These are phyloP conservation scores for Aspergillus haitiensis DNA, from an alignment of 495 filamentous ascomycete species.

Conservation along the genomic window DNA sequence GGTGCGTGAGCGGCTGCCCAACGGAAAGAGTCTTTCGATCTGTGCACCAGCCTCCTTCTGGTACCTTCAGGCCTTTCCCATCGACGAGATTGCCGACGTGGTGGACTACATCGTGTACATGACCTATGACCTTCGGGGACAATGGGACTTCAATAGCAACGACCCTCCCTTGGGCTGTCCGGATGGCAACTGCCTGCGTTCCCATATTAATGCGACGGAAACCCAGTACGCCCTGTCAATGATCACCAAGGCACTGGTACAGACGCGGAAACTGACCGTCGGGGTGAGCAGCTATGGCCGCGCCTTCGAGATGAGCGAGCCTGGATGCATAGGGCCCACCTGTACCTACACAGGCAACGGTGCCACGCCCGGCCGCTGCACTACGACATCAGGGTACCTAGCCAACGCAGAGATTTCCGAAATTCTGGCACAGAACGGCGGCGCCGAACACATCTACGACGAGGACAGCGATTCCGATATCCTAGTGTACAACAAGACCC, in stretches of 20 bases:
- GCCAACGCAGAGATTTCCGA: constrained; percentile 22
- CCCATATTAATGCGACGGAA: constrained; percentile 46
- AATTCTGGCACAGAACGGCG: neutral
- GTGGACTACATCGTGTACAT: constrained; percentile 40
- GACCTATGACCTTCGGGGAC: constrained; percentile 38
- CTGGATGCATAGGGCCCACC: constrained; percentile 14
- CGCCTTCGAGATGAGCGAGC: constrained; percentile 15
- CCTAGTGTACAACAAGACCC: constrained; percentile 38
- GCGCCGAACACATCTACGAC: constrained; percentile 3
- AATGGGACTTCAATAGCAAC: constrained; percentile 34
- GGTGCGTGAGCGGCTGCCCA: constrained; percentile 3
- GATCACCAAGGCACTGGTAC: constrained; percentile 51
- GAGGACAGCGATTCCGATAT: constrained; percentile 32
- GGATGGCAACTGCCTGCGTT: constrained; percentile 39
- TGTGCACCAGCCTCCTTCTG: constrained; percentile 30
- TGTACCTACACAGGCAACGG: constrained; percentile 12
- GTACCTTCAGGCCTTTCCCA: constrained; percentile 34
- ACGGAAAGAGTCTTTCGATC: constrained; percentile 17
- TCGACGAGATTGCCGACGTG: constrained; percentile 23
- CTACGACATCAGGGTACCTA: constrained; percentile 27
- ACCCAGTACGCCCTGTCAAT: constrained; percentile 39
- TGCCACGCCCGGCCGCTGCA: constrained; percentile 11
- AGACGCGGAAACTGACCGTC: constrained; percentile 38
- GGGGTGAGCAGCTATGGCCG: constrained; percentile 36
- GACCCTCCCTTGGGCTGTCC: constrained; percentile 31